Conservation (phyloP, 768 basidiomycete species). For the Lactarius psammicola region DNA sequence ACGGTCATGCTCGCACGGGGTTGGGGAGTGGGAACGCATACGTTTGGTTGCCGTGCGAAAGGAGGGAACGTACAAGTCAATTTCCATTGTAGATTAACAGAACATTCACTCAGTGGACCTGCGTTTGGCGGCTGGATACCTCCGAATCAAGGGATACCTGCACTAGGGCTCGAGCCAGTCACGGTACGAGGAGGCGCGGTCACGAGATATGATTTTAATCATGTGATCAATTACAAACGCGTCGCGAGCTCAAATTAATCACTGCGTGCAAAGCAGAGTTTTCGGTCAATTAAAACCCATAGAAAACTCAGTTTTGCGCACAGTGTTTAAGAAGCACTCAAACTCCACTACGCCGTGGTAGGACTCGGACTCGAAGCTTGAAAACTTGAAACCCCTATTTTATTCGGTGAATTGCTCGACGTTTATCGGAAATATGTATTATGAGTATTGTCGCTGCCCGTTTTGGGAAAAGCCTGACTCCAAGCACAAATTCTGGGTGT, state of each 20-base stretch:
- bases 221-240: not conserved
- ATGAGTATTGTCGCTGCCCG: too few species aligned
- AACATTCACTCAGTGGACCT: not conserved
- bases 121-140: not conserved
- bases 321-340: too few species aligned
- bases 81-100: conserved; percentile 46
- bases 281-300: too few species aligned
- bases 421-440: too few species aligned
- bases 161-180: not conserved
- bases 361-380: too few species aligned
- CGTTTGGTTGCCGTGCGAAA: conserved; percentile 36
- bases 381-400: too few species aligned
- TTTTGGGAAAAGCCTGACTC: not conserved
- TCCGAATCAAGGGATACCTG: not conserved
- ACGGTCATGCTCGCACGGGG: conserved; percentile 44
- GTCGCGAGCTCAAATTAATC: too few species aligned
- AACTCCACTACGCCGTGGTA: too few species aligned
- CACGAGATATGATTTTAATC: not conserved
- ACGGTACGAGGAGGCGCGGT: conserved; percentile 2
- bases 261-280: too few species aligned
- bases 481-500: not conserved
- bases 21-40: conserved; percentile 36
- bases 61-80: conserved; percentile 52
- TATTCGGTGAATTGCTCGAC: too few species aligned
- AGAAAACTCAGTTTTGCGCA: too few species aligned